Evolutionary conservation across 192 early-diverging fungal genomes (phyloP), one percentile per base, ranked within the genome.

Genomic region (Geranomyces michiganensis): DNA sequence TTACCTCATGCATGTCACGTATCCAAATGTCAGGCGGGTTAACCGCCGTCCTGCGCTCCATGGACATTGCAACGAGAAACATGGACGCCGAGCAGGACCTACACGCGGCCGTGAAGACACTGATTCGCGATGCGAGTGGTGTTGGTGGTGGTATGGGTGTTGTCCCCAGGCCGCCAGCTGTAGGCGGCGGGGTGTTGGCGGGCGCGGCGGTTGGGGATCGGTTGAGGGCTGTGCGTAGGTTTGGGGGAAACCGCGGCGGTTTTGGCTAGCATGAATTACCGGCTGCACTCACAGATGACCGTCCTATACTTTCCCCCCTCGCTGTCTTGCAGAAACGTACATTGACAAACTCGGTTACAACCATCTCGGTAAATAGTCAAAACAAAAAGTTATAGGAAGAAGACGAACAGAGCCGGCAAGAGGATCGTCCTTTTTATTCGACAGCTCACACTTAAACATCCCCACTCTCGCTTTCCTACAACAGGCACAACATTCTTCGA

Each of bases 401-500:
- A n/a, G n/a, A n/a, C n/a, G n/a, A n/a, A n/a, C n/a, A n/a, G n/a
- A n/a, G n/a, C n/a, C n/a, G n/a, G n/a, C n/a, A n/a, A n/a, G n/a
- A n/a, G n/a, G n/a, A n/a, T n/a, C n/a, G 51, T 2, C 51, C 6
- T 53, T 3, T 7, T 41, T 41, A 7, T 41, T 41, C 36, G 36
- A 41, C 36, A 41, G 36, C 36, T 41, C 36, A 41, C 33, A 43
- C 29, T 51, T 80, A n/a, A n/a, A 41, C 36, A 7, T 41, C 10
- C 36, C 36, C 5, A 7, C 10, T 41, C 3, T 17, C 21, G 29
- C 24, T 81, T 78, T 64, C 75, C 73, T 56, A 62, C 75, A 46
- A 36, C 77, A 21, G 76, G 72, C 22, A 67, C 63, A n/a, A 58
- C 75, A 19, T 74, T 83, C 65, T 81, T 76, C 66, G 26, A n/a